phyloP scores from a whole-genome alignment of 148 eudicot genomes.

The Silene uniflora region DNA sequence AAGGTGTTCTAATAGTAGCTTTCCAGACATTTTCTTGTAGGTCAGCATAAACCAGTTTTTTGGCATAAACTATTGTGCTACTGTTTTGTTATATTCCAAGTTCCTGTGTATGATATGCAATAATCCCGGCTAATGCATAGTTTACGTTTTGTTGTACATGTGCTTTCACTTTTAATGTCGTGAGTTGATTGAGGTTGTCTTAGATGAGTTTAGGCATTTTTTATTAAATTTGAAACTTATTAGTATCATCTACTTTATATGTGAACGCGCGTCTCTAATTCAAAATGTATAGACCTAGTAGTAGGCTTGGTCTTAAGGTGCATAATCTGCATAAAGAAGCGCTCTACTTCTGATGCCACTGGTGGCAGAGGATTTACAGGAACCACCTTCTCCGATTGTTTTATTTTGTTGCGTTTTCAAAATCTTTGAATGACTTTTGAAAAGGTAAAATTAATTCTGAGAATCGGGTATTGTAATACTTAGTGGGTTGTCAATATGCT shows the following conservation, averaged over 20 bases:
- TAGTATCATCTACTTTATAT: background rate
- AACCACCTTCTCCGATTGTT: too few relatives aligned
- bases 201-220: too few relatives aligned
- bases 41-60: background rate
- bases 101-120: too few relatives aligned
- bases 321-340: background rate
- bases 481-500: too few relatives aligned
- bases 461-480: too few relatives aligned
- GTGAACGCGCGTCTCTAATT: background rate
- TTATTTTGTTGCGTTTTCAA: too few relatives aligned
- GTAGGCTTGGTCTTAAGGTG: background rate
- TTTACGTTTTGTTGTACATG: background rate
- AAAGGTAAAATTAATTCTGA: too few relatives aligned
- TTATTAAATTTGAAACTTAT: background rate
- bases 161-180: too few relatives aligned
- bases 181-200: too few relatives aligned
- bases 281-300: too few relatives aligned
- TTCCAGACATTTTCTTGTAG: conserved; percentile 25
- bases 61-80: background rate
- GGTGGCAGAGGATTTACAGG: background rate
- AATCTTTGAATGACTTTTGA: too few relatives aligned
- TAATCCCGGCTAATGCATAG: background rate
- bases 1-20: conserved; percentile 46
- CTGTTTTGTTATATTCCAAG: background rate
- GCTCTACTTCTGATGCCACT: background rate